These are phyloP conservation scores for Benincasa hispida DNA, from an alignment of 306 rosid species.

Conservation along the genomic window DNA sequence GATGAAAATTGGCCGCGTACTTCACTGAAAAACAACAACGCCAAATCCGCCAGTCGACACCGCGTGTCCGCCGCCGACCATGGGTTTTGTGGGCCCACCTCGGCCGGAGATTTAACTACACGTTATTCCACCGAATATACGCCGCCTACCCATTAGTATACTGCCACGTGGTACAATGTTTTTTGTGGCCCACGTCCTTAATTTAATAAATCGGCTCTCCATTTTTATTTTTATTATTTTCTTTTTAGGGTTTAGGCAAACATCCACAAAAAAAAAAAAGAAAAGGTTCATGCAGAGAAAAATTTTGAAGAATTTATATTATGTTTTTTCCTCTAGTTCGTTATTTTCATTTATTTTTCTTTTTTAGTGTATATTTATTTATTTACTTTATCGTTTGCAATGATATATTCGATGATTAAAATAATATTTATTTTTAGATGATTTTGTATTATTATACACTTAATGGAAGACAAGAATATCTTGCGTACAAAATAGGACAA, in stretches of 20 bases:
- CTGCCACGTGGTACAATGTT: constrained; percentile 5
- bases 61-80: constrained; percentile 6
- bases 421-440: not conserved
- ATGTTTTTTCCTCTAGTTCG: not conserved
- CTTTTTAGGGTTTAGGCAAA: constrained; percentile 6
- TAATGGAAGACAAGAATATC: not conserved
- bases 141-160: not conserved
- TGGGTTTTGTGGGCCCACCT: not conserved
- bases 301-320: not conserved
- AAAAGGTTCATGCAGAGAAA: not conserved
- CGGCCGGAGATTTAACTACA: not conserved
- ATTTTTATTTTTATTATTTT: not conserved
- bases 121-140: not conserved
- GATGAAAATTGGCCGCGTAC: not conserved
- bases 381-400: not conserved
- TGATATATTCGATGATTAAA: not conserved
- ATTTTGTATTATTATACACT: not conserved
- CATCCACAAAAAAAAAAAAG: not conserved
- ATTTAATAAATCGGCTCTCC: not conserved
- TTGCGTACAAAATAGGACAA: not conserved
- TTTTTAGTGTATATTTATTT: too few relatives aligned
- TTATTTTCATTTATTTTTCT: not conserved
- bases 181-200: not conserved
- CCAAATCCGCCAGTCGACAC: not conserved
- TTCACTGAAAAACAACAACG: not conserved